Evolutionary conservation across 192 early-diverging fungal genomes (phyloP), one percentile per base, ranked within the genome.

Genomic region (Dissophora ornata): DNA sequence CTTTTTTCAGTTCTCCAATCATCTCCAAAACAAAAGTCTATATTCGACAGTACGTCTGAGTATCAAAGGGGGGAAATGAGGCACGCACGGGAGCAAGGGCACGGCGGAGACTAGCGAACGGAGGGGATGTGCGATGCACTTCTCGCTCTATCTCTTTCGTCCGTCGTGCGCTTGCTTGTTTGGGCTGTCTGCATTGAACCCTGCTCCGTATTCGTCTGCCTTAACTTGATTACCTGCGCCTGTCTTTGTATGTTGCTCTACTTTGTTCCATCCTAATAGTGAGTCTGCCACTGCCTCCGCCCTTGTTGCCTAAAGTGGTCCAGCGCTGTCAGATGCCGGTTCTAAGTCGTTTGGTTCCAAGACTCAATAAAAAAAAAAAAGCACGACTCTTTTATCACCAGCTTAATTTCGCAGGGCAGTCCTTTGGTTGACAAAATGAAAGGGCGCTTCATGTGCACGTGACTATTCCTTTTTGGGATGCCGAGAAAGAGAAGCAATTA

Each of bases 201-300:
- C 57, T 60, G 57, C 57, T 60, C 57, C 41, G 57, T 60, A 60
- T 47, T 60, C 57, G 57, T 60, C 57, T 60, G 44, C 57, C 57
- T 60, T 60, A 60, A 60, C 57, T 60, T 60, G 57, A 60, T 60
- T 33, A 46, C 42, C 42, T 33, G 44, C 57, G 57, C 24, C 42
- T 60, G 3, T 33, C 13, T 29, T 34, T 28, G n/a, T 42, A 12
- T 57, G 3, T 13, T 57, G 19, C 30, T 45, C 10, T 60, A 19
- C 18, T 34, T 60, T 67, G 44, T 83, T 64, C 51, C 50, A 67
- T 62, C 50, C 59, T 53, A 79, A 84, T 81, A 92, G 90, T 85
- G 86, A 89, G 79, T 83, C 91, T 61, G 70, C 86, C 82, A 91
- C 91, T 79, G 91, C 92, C 63, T 91, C 92, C 59, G 84, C 92